Evolutionary conservation across 768 basidiomycete genomes (phyloP), one percentile per base, ranked within the genome.

Genomic region (Rhodotorula sphaerocarpa): DNA sequence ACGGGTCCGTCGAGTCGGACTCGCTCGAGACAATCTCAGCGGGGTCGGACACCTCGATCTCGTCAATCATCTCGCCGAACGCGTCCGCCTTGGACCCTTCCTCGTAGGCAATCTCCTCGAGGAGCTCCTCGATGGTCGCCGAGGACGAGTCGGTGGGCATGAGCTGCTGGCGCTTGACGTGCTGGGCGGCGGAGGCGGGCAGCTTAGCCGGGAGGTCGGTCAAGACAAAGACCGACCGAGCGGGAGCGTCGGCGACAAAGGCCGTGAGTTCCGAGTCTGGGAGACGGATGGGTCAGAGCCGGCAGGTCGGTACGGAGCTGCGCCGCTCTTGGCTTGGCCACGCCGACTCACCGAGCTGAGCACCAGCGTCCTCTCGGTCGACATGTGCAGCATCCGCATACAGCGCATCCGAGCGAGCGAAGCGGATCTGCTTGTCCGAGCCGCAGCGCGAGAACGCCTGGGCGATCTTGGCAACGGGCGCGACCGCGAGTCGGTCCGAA

Each of bases 61-160:
- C 31, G 11, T 48, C 39, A 12, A 58, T 27, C 62, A 63, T 63
- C 23, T 54, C 41, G 39, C 58, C 62, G 36, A 63, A 42, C 44
- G 56, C 46, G 30, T 58, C 16, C 16, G 7, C 23, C 7, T 46
- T 11, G 16, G 16, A 5, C 7, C 27, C n/a, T 11, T n/a, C 56
- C 28, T 64, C 63, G 18, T 55, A 47, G 15, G 54, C 47, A n/a
- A 65, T 59, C 54, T 59, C 58, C 20, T 65, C 63, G 42, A 65
- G 48, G 11, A 65, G 53, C 50, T 59, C 57, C 11, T 55, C 57
- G 43, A 65, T 59, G 42, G 28, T 59, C 63, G 9, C 30, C 28
- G 23, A 52, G 1, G 36, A 20, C 16, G 47, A 23, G 34, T 12
- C 27, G 18, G 48, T 9, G 20, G 30, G 31, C 31, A 23, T n/a